Percentiles rank a stretch among this genome's conserved stretches.
Evolutionary conservation across 768 basidiomycete species (phyloP).

Genomic region (Lentinula guzmanii): DNA sequence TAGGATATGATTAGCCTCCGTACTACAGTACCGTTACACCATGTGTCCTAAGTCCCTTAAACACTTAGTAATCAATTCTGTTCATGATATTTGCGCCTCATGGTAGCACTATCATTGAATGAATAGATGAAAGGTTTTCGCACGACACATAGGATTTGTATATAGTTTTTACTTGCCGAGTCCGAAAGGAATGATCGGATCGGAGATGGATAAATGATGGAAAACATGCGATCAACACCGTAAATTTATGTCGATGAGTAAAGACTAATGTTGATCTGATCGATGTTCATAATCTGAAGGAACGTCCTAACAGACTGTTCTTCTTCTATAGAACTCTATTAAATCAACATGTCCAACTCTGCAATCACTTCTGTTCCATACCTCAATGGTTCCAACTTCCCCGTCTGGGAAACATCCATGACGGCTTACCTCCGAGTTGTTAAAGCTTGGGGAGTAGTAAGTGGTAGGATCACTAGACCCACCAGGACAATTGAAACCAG

Average conservation of each 20-base stretch:
- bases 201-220: neutral
- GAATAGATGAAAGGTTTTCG: neutral
- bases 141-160: neutral
- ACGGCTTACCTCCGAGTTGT: neutral
- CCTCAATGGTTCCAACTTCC: neutral
- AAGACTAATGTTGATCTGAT: neutral
- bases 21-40: neutral
- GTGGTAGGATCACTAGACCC: neutral
- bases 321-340: neutral
- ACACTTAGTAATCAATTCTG: neutral
- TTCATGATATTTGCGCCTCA: neutral
- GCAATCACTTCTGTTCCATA: neutral
- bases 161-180: neutral
- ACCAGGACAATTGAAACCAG: neutral
- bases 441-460: neutral
- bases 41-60: neutral
- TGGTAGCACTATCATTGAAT: neutral
- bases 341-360: neutral
- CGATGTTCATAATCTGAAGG: neutral
- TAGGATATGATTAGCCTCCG: neutral
- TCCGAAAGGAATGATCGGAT: neutral
- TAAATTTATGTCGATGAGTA: neutral
- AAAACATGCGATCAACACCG: neutral
- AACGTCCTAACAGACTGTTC: neutral
- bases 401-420: neutral